These are phyloP conservation scores for Neocallimastix lanati DNA, from an alignment of 192 early-diverging fungal genomes.

Conservation along the genomic window DNA sequence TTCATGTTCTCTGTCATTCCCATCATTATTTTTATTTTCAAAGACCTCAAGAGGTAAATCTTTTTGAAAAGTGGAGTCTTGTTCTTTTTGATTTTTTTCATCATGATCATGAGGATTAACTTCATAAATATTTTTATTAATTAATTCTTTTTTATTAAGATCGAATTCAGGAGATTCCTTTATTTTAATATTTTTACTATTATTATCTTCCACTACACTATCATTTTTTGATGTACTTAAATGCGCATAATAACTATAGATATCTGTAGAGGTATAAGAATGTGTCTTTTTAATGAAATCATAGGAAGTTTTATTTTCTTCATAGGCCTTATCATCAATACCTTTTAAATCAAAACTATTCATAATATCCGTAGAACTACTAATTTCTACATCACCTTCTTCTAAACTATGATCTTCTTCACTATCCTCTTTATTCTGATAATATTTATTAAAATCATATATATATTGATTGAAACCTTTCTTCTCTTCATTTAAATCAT, in stretches of 20 bases:
- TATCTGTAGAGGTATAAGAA: neutral
- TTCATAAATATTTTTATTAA: too few species aligned
- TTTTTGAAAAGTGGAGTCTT: too few species aligned
- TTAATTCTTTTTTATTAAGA: too few species aligned
- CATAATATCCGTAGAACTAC: neutral
- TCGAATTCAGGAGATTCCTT: too few species aligned
- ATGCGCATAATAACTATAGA: neutral
- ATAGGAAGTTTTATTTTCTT: neutral
- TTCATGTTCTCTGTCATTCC: too few species aligned
- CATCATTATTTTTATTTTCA: too few species aligned
- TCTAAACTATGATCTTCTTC: neutral
- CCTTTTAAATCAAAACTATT: neutral
- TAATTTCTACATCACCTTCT: neutral
- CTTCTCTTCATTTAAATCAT: neutral
- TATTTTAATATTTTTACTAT: too few species aligned
- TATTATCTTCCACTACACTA: too few species aligned
- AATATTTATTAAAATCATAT: neutral
- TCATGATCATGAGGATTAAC: too few species aligned
- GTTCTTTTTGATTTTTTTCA: too few species aligned
- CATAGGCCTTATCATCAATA: neutral
- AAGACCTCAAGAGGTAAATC: too few species aligned
- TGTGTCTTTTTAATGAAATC: neutral
- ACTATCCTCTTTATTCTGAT: neutral
- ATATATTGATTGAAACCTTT: neutral
- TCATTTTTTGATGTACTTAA: neutral